Conservation (phyloP, 2,329 filamentous ascomycete species). For the Xylaria sp. region DNA sequence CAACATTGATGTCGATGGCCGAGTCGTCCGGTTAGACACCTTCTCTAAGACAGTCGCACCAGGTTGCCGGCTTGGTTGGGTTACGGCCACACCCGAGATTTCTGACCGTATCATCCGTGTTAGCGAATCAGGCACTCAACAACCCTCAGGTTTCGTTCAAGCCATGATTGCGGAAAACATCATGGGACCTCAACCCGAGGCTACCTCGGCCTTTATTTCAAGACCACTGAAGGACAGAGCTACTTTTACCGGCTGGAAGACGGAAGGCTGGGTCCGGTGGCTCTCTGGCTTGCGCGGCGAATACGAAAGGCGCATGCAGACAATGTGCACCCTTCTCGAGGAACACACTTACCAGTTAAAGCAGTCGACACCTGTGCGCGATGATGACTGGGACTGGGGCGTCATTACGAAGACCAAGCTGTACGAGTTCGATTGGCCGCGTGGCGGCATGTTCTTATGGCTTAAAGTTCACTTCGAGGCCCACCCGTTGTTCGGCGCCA, state of each 20-base stretch:
- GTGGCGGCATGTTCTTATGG: conserved; percentile 95
- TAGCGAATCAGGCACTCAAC: conserved; percentile 80
- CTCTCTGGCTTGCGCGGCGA: conserved; percentile 82
- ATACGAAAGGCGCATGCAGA: conserved; percentile 86
- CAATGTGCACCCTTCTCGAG: conserved; percentile 80
- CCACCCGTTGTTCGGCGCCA: conserved; percentile 72
- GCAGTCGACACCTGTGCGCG: conserved; percentile 61
- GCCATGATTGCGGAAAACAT: conserved; percentile 80
- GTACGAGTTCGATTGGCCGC: conserved; percentile 81
- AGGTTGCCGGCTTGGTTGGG: conserved; percentile 89
- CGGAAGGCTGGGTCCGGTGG: conserved; percentile 91
- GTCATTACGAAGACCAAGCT: conserved; percentile 79
- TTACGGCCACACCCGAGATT: conserved; percentile 83
- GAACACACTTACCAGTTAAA: conserved; percentile 73
- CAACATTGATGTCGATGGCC: conserved; percentile 82
- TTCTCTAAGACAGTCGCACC: conserved; percentile 95
- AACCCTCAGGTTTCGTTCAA: conserved; percentile 91
- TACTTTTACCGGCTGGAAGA: conserved; percentile 73
- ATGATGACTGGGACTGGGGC: conserved; percentile 71
- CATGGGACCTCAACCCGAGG: conserved; percentile 72
- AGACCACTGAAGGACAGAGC: conserved; percentile 60
- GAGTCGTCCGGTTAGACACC: conserved; percentile 89
- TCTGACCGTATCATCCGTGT: conserved; percentile 79
- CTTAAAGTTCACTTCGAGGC: conserved; percentile 74
- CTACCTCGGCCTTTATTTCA: conserved; percentile 54